Conservation (phyloP, 1,284 basidiomycete genomes). For the Moesziomyces globuligerus region DNA sequence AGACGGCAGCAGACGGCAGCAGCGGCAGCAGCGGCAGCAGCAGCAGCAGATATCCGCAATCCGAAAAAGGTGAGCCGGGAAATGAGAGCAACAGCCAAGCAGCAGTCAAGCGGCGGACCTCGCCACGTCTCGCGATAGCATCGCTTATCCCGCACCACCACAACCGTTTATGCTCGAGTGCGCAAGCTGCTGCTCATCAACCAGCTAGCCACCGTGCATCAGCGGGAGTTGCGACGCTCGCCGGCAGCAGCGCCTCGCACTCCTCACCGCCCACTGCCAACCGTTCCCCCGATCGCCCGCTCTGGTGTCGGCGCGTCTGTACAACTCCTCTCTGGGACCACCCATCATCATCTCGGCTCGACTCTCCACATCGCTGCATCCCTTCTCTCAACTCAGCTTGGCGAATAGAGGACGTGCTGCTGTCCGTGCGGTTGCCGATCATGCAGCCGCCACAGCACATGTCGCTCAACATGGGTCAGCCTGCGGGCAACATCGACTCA, state of each 20-base stretch:
- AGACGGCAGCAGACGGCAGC: not conserved
- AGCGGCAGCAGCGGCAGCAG: not conserved
- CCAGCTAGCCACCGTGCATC: slow-evolving; percentile 30
- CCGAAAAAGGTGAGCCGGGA: slow-evolving; percentile 5
- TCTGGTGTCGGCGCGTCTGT: no score
- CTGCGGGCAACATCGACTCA: slow-evolving; percentile 8
- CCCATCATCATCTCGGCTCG: no score
- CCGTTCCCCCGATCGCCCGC: no score
- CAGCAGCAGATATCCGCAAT: slow-evolving; percentile 4
- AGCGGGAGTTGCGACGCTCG: slow-evolving; percentile 28
- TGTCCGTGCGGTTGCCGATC: not conserved
- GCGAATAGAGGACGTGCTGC: no score
- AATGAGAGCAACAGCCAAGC: not conserved
- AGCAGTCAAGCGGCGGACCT: not conserved
- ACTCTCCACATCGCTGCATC: no score
- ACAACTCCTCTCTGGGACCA: no score
- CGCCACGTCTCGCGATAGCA: not conserved
- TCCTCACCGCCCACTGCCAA: not conserved
- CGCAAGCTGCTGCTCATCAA: slow-evolving; percentile 23
- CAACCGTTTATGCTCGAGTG: slow-evolving; percentile 8
- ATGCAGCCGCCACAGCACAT: slow-evolving; percentile 43
- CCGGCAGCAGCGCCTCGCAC: slow-evolving; percentile 9
- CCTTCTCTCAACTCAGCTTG: no score
- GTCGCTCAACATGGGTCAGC: slow-evolving; percentile 25
- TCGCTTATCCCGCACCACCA: not conserved